phyloP scores from a whole-genome alignment of 768 basidiomycete species.

The Leccinum arenicola region DNA sequence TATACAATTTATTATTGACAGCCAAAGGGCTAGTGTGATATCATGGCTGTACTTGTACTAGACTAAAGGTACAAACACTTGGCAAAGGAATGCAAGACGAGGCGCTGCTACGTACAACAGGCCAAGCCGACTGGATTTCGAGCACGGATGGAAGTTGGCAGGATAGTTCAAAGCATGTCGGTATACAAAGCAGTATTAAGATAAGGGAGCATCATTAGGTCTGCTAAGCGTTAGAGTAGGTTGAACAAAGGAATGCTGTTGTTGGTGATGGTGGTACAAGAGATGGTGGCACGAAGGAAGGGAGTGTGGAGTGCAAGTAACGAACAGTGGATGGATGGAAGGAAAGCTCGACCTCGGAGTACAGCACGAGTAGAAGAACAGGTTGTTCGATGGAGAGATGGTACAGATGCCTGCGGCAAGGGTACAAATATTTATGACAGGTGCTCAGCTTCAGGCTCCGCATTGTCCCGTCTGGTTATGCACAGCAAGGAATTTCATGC shows the following conservation, averaged over 20 bases:
- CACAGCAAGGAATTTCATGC: conserved; percentile 48
- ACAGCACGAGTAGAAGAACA: conserved; percentile 17
- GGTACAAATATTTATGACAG: neutral
- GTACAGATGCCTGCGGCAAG: conserved; percentile 9
- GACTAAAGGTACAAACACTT: neutral
- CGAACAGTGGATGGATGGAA: neutral
- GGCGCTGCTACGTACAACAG: neutral
- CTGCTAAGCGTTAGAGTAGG: conserved; percentile 1
- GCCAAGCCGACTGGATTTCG: neutral
- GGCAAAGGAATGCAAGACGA: neutral
- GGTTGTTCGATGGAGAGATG: neutral
- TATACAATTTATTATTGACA: neutral
- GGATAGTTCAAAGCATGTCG: neutral
- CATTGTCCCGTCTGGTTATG: conserved; percentile 32
- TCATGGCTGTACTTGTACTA: neutral
- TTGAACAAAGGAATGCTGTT: conserved; percentile 11
- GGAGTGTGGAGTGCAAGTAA: neutral
- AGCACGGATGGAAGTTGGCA: neutral
- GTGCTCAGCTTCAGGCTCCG: conserved; percentile 12
- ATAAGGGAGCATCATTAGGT: neutral
- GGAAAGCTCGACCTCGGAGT: neutral
- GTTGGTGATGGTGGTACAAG: conserved; percentile 8
- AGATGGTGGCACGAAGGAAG: neutral
- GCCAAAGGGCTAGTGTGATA: neutral
- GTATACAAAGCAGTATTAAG: neutral